Conservation (phyloP, 2,329 filamentous ascomycete species). For the Xenoacremonium recifei region DNA sequence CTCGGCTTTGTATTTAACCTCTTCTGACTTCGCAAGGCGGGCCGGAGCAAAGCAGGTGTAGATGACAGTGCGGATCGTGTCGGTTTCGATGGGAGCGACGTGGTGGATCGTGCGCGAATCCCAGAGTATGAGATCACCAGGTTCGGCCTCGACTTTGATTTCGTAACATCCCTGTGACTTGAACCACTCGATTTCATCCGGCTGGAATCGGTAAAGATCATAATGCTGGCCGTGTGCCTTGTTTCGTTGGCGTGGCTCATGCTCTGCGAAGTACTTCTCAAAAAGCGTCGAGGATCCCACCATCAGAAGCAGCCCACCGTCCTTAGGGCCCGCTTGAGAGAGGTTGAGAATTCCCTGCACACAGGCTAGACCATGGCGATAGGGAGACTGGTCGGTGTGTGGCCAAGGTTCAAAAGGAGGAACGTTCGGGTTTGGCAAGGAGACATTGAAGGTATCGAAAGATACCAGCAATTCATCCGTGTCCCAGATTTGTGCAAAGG, state of each 20-base stretch:
- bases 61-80: slow-evolving; percentile 14
- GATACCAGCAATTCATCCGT: neutral
- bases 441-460: neutral
- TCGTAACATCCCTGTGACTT: slow-evolving; percentile 10
- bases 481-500: neutral
- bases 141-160: slow-evolving; percentile 30
- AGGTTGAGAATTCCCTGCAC: neutral
- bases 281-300: slow-evolving; percentile 2
- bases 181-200: slow-evolving; percentile 16
- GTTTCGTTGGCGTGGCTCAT: slow-evolving; percentile 24
- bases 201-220: slow-evolving; percentile 15
- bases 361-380: neutral
- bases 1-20: slow-evolving; percentile 21
- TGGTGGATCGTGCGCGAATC: slow-evolving; percentile 24
- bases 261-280: slow-evolving; percentile 13
- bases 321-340: neutral
- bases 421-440: neutral
- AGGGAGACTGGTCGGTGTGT: neutral
- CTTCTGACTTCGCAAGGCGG: slow-evolving; percentile 17
- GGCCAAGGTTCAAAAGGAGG: slow-evolving; percentile 3
- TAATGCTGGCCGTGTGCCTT: slow-evolving; percentile 23
- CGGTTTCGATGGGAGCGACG: slow-evolving; percentile 7
- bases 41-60: slow-evolving; percentile 21
- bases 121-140: slow-evolving; percentile 35
- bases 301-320: neutral